Evolutionary conservation across 768 basidiomycete genomes (phyloP).

Genomic region (Boletus bicolor): DNA sequence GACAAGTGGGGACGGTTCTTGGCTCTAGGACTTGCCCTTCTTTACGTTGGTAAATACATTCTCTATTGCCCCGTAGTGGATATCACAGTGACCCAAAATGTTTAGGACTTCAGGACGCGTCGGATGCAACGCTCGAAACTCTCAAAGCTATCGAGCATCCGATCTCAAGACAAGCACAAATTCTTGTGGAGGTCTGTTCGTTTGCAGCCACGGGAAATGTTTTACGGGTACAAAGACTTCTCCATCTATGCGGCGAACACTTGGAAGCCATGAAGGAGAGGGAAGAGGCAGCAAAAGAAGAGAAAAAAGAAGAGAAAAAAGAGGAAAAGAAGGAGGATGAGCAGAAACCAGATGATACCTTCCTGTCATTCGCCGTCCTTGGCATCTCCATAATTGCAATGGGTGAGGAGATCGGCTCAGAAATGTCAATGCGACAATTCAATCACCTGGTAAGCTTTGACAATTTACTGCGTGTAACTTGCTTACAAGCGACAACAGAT

Average conservation of each 20-base stretch:
- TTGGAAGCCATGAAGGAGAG: conserved; percentile 48
- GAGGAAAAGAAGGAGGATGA: conserved; percentile 61
- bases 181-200: conserved; percentile 90
- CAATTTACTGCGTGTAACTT: not conserved
- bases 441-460: conserved; percentile 78
- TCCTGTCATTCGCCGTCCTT: conserved; percentile 89
- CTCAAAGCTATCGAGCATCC: conserved; percentile 92
- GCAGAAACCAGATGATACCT: conserved; percentile 63
- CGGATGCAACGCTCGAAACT: conserved; percentile 91
- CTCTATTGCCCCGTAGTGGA: not conserved
- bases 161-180: conserved; percentile 84
- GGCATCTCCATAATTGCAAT: conserved; percentile 94
- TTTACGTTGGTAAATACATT: conserved; percentile 74
- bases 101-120: conserved; percentile 84
- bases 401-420: conserved; percentile 97
- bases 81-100: conserved; percentile 5
- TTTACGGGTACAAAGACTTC: conserved; percentile 85
- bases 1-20: conserved; percentile 96
- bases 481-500: conserved; percentile 56
- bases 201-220: conserved; percentile 97
- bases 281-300: conserved; percentile 34
- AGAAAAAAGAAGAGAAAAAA: conserved; percentile 52
- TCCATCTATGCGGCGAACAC: conserved; percentile 93
- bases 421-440: conserved; percentile 97
- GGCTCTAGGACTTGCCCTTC: conserved; percentile 81